Base-by-base conservation (phyloP, 2,329 filamentous ascomycete genomes). In the Elsinoe batatas region DNA sequence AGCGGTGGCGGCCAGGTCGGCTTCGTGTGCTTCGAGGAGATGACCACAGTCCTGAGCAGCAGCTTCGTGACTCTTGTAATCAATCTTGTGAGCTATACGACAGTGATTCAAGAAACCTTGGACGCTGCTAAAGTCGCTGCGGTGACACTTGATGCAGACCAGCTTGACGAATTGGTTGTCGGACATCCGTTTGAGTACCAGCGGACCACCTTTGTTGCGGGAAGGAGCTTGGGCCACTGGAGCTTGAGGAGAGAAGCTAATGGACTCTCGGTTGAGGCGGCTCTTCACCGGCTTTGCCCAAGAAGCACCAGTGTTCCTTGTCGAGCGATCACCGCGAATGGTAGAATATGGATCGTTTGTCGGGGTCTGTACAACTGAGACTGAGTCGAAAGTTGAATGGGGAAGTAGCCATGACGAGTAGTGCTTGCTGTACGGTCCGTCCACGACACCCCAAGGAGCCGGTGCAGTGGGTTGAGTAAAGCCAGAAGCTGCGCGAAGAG, bases 61-160 rank as follows among this genome's bases (percentile, higher is more conserved):
- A 65, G 91, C 88, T 69, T 97, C 91, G 66, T 98, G 93, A 64
- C 89, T 96, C 72, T 95, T 91, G 76, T 91, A 97, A 61, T 94
- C 90, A 58, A 88, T 81, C 67, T 86, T 87, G 72, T 98, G 93
- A 22, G 91, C 90, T 64, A 98, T 97, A 57, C 93, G 89, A 68
- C 91, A 97, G 68, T 98, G 93, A 67, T 98, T 98, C 74, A 98
- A 93, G 72, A 97, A 97, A n/a, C 93, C 93, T 70, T 97, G 93
- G 0, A 91, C 94, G 73, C 91, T 97, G 56, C 87, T 91, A 67
- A 97, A 97, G 69, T 96, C 88, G 68, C 89, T 88, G 60, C 91
- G 81, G 50, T 89, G 79, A 71, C 93, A 97, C 69, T 93, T 87
- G 40, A 73, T 74, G 74, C 93, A 98, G 60, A 95, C 85, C 49